These are phyloP conservation scores for Daucus carota DNA, from an alignment of 129 eudicot species.

Conservation along the genomic window DNA sequence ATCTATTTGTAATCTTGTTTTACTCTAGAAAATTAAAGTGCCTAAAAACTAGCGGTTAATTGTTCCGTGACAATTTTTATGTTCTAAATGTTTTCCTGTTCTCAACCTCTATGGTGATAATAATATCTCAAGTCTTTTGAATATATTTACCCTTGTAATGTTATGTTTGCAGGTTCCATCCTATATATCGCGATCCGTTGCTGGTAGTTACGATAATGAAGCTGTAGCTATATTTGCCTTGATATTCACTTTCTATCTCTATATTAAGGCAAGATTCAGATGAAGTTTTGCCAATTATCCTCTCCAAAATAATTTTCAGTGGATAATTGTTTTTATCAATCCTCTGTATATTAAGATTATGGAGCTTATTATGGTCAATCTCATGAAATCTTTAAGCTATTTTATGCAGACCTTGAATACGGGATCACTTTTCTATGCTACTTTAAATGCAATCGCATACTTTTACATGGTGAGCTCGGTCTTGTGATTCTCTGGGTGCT, in stretches of 20 bases:
- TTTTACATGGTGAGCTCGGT: slow-evolving; percentile 75
- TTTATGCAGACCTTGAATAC: slow-evolving; percentile 88
- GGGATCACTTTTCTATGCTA: slow-evolving; percentile 89
- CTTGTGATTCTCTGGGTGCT: not conserved
- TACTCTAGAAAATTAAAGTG: not conserved
- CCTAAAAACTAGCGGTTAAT: not conserved
- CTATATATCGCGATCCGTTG: slow-evolving; percentile 96
- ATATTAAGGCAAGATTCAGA: slow-evolving; percentile 58
- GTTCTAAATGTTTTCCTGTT: not conserved
- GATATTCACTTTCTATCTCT: slow-evolving; percentile 88
- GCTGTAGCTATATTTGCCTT: slow-evolving; percentile 99
- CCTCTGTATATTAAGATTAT: slow-evolving; percentile 9
- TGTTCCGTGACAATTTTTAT: not conserved
- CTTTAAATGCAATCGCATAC: slow-evolving; percentile 83
- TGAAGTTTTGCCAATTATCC: not conserved
- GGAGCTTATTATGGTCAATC: slow-evolving; percentile 11
- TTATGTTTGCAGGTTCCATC: slow-evolving; percentile 77
- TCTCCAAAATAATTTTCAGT: not conserved
- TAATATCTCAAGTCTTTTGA: not conserved
- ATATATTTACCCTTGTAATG: not conserved
- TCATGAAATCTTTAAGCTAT: slow-evolving; percentile 14
- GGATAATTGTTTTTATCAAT: not conserved
- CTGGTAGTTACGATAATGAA: slow-evolving; percentile 99
- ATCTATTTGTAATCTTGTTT: not conserved
- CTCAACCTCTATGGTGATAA: not conserved